These are phyloP conservation scores for Trichoderma lentiforme DNA, from an alignment of 2,329 filamentous ascomycete genomes.

Conservation along the genomic window DNA sequence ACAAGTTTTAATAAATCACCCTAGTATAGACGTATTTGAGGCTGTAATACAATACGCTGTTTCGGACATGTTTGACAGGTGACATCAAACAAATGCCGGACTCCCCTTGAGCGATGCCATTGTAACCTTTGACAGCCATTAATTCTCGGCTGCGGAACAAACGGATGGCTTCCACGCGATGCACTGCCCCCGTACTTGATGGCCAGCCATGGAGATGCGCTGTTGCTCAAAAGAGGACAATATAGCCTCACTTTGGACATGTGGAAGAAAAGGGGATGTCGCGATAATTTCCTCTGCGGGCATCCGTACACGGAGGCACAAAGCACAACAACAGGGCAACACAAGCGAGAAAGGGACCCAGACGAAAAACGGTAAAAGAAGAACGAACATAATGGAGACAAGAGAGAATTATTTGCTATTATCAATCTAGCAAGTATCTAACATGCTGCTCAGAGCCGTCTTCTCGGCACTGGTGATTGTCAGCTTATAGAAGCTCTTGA, in stretches of 20 bases:
- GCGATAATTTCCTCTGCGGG: neutral
- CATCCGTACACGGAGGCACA: neutral
- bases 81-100: slow-evolving; percentile 16
- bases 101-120: neutral
- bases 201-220: neutral
- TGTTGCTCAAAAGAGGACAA: neutral
- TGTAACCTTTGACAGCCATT: neutral
- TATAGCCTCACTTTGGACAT: neutral
- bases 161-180: neutral
- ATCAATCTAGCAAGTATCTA: slow-evolving; percentile 29
- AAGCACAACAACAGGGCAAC: neutral
- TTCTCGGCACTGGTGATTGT: slow-evolving; percentile 72
- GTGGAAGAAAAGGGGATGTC: neutral
- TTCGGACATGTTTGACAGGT: slow-evolving; percentile 18
- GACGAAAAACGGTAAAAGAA: neutral
- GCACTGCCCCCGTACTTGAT: neutral
- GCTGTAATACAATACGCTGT: neutral
- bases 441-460: slow-evolving; percentile 53
- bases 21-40: neutral
- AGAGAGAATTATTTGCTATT: neutral
- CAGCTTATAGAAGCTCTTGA: slow-evolving; percentile 70
- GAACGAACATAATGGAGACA: neutral
- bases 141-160: slow-evolving; percentile 11
- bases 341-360: neutral
- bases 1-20: neutral